Evolutionary conservation across 2,329 filamentous ascomycete genomes (phyloP), one percentile per base, ranked within the genome.

Genomic region (Thelonectria rubi): DNA sequence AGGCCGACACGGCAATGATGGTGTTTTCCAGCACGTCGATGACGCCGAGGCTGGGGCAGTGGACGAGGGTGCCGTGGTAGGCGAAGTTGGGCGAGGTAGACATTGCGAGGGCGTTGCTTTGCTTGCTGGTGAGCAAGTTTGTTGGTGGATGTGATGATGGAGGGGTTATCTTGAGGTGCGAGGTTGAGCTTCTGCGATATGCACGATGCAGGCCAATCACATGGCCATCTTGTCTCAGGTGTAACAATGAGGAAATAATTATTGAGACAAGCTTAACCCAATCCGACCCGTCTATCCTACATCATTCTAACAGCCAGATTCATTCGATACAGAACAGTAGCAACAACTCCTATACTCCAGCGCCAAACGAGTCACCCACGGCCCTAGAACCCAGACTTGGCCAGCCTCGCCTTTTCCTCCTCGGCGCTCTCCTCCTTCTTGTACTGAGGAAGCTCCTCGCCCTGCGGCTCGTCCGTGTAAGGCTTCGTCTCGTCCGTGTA

Each of bases 21-120:
- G 77, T 70, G 51, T 80, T 66, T 21, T 79, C 69, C 48, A 82
- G 71, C 46, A 82, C 75, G 43, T 75, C 67, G 3, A 82, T 64
- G 10, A 74, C 62, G 1, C 71, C 64, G 2, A 70, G 72, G 3
- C 67, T 67, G 3, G 69, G 68, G 3, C 79, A 80, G 62, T 83
- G 80, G 52, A 82, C 76, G 37, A 81, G 45, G 5, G 76, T 76
- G 55, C 80, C 81, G 61, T 81, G 73, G 51, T 81, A 80, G 60
- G 73, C 63, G 17, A 58, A 54, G 34, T 37, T 37, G 34, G 34
- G 34, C 3, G 56, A 15, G n/a, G 49, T 18, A 14, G 62, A 39
- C 53, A 64, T 65, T 3, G 11, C 30, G 17, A 21, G 6, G 30
- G n/a, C n/a, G n/a, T n/a, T 14, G n/a, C 9, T 18, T 15, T 20